Evolutionary conservation across 2,329 filamentous ascomycete species (phyloP), one percentile per base, ranked within the genome.

Genomic region (Trichoderma lentiforme): DNA sequence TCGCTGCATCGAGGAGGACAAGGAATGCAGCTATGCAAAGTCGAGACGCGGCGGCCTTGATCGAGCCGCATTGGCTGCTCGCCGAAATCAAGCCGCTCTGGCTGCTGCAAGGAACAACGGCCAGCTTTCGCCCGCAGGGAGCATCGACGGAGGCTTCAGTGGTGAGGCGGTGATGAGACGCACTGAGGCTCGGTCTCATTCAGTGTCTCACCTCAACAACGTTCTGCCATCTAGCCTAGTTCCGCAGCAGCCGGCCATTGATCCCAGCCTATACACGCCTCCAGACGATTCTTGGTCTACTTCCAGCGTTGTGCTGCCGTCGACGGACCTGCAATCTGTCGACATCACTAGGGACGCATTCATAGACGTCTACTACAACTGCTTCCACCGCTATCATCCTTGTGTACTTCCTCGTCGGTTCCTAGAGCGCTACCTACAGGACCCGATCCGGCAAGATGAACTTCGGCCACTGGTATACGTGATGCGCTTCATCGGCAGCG

Each of bases 1-100:
- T 9, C 80, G 86, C 69, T 88, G 86, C 74, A 74, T 75, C 30
- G 77, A 80, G 11, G 82, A 84, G 57, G 79, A 80, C 9, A 82
- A 83, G 30, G 79, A 83, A 3, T 88, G 86, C 72, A 80, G 82
- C 26, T 88, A 88, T 76, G 81, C 86, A 61, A 84, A 85, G 74
- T 87, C 85, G 14, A 82, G 86, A 36, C 81, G 86, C 65, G 86
- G 86, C 4, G 84, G 78, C 72, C 80, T 75, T 65, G 82, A 75
- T 73, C 77, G 77, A 36, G 79, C 74, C 2, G 73, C 79, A 2
- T 70, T 80, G 21, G 73, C 76, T 1, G 77, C 75, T 5, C 75
- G 78, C 28, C 78, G 79, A 18, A 80, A 78, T 76, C 43, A 63
- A 24, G 76, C 76, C 3, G 74, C 70, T 24, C 21, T 61, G 28